These are phyloP conservation scores for Penicillium sp. DNA, from an alignment of 2,329 filamentous ascomycete genomes.

Conservation along the genomic window DNA sequence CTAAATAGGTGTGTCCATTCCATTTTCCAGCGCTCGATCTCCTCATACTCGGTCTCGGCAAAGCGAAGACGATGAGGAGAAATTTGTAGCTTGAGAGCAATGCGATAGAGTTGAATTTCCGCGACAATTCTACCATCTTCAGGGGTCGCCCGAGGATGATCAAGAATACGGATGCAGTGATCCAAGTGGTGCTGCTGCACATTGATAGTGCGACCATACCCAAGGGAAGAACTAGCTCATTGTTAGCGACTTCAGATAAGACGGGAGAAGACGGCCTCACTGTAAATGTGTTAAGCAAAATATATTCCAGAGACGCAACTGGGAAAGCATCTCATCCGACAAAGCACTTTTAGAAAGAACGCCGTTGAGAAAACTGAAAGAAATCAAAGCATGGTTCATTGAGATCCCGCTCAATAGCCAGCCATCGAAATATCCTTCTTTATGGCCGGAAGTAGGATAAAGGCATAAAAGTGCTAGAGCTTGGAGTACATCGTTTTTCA, in stretches of 20 bases:
- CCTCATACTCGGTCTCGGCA: conserved; percentile 35
- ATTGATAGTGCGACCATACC: conserved; percentile 36
- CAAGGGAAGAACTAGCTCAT: conserved; percentile 31
- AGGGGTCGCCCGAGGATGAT: conserved; percentile 33
- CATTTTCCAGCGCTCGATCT: conserved; percentile 40
- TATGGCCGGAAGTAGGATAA: conserved; percentile 37
- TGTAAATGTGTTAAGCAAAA: conserved; percentile 40
- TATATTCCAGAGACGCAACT: conserved; percentile 40
- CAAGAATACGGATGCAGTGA: conserved; percentile 35
- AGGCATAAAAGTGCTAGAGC: conserved; percentile 37
- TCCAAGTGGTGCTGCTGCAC: conserved; percentile 35
- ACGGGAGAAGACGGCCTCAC: conserved; percentile 21
- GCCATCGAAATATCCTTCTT: conserved; percentile 39
- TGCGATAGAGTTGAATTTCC: conserved; percentile 38
- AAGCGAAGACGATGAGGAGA: conserved; percentile 31
- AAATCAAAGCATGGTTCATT: conserved; percentile 37
- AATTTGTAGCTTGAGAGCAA: conserved; percentile 32
- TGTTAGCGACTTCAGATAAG: conserved; percentile 8
- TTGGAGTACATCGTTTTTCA: conserved; percentile 38
- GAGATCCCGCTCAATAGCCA: conserved; percentile 43
- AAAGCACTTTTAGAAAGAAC: conserved; percentile 26
- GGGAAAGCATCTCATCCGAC: conserved; percentile 33
- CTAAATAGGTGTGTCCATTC: conserved; percentile 39
- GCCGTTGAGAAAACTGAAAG: conserved; percentile 25
- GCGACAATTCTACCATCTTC: conserved; percentile 37